Base-by-base conservation (phyloP, 2,329 filamentous ascomycete genomes). In the Colletotrichum karsti region DNA sequence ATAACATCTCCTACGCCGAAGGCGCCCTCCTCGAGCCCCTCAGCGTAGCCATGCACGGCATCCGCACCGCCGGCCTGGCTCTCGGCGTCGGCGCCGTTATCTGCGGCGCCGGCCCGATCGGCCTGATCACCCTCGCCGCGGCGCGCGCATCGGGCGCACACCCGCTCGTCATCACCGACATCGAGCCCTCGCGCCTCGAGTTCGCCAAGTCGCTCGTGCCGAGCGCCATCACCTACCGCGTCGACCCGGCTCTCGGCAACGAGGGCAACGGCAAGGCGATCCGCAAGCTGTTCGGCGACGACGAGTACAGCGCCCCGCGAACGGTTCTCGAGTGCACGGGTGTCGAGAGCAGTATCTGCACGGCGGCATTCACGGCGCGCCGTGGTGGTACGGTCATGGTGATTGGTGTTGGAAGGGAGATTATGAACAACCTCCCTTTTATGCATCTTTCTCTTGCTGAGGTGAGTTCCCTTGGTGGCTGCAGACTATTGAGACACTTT, bases 311-410 rank as follows among this genome's bases (percentile, higher is more conserved):
- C 10, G 86, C 87, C 26, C 89, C 90, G 0, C 80, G 85, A 12
- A 85, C 85, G 1, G 85, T 90, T 3, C 80, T 91, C 2, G 90
- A 92, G 76, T 92, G 90, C 71, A 92, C 90, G 0, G 90, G 90
- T 0, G 85, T 91, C 0, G 88, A 92, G 77, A 89, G 83, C 72
- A 90, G 88, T 72, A 82, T 92, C 8, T 81, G 83, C 67, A 90
- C 88, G 4, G 89, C 88, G 1, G 83, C 84, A 6, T 91, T 84
- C 69, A 82, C 84, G 8, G 88, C 83, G 5, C 80, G 88, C 18
- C 80, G 88, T 60, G 89, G 89, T 5, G 90, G 90, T 0, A 82
- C 83, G 0, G 79, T 92, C 20, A 87, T 90, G 79, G 88, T 91
- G 1, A 88, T 92, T 68, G 90, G 90, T 0, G 90, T 92, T 1